Conservation (phyloP, 2,329 filamentous ascomycete species). For the Coniosporium tulheliwenetii region DNA sequence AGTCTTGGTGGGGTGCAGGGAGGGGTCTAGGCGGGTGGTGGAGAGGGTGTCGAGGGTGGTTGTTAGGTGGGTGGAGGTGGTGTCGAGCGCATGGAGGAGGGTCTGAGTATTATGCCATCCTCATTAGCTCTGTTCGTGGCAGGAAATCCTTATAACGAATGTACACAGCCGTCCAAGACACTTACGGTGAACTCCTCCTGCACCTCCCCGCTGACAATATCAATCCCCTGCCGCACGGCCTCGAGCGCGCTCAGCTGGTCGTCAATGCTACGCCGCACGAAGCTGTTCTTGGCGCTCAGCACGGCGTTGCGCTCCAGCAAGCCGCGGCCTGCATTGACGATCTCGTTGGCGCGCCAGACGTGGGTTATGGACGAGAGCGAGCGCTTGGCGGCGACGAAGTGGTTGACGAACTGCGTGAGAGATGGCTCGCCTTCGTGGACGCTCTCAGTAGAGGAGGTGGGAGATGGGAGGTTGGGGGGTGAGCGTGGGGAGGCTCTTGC, state of each 20-base stretch:
- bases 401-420: slow-evolving; percentile 65
- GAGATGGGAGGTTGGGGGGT: slow-evolving; percentile 17
- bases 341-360: slow-evolving; percentile 74
- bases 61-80: slow-evolving; percentile 47
- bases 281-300: slow-evolving; percentile 38
- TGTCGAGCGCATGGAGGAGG: slow-evolving; percentile 50
- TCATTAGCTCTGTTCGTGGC: neutral
- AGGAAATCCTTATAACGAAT: neutral
- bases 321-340: slow-evolving; percentile 59
- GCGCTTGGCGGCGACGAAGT: slow-evolving; percentile 76
- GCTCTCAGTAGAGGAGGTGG: slow-evolving; percentile 20
- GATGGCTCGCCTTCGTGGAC: slow-evolving; percentile 21
- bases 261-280: slow-evolving; percentile 24
- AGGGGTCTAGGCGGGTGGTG: slow-evolving; percentile 46
- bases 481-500: slow-evolving; percentile 9
- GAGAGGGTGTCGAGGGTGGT: slow-evolving; percentile 51
- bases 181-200: slow-evolving; percentile 26
- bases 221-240: slow-evolving; percentile 26
- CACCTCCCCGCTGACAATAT: slow-evolving; percentile 23
- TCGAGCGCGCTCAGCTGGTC: slow-evolving; percentile 27
- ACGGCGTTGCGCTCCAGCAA: slow-evolving; percentile 67
- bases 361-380: slow-evolving; percentile 71
- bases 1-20: slow-evolving; percentile 46
- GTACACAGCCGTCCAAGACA: slow-evolving; percentile 2
- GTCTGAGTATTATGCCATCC: slow-evolving; percentile 14